Evolutionary conservation across 768 basidiomycete species (phyloP).

Genomic region (Boletus patriciae): DNA sequence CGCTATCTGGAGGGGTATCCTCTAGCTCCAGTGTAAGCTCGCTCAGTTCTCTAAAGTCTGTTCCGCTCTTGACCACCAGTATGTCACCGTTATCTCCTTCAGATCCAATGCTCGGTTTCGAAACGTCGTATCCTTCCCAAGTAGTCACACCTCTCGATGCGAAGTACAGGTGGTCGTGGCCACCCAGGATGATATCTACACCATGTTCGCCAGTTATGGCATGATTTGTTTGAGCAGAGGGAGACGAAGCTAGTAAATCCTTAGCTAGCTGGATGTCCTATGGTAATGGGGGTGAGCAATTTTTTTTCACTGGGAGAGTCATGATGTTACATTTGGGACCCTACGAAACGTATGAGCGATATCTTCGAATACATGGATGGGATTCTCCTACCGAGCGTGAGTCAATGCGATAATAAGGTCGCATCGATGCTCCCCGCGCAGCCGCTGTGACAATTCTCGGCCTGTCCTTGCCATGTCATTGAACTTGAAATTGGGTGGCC

Average conservation of each 20-base stretch:
- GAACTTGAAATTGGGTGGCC: slow-evolving; percentile 55
- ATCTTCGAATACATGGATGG: background rate
- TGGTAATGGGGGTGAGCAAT: slow-evolving; percentile 7
- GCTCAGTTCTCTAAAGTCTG: slow-evolving; percentile 86
- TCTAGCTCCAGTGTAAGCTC: slow-evolving; percentile 66
- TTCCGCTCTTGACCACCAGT: slow-evolving; percentile 81
- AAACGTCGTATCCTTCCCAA: slow-evolving; percentile 67
- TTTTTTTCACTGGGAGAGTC: background rate
- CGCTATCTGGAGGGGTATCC: slow-evolving; percentile 57
- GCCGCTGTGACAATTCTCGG: slow-evolving; percentile 63
- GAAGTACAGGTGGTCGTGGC: slow-evolving; percentile 87
- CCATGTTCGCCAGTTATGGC: slow-evolving; percentile 62
- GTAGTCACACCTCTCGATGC: slow-evolving; percentile 60
- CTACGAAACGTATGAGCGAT: slow-evolving; percentile 18
- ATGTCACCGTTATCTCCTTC: slow-evolving; percentile 73
- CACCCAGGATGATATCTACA: slow-evolving; percentile 80
- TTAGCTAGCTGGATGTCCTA: slow-evolving; percentile 76
- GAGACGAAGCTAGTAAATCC: slow-evolving; percentile 58
- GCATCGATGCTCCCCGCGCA: slow-evolving; percentile 71
- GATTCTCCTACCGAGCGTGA: slow-evolving; percentile 61
- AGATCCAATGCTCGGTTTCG: slow-evolving; percentile 55
- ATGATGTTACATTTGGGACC: slow-evolving; percentile 29
- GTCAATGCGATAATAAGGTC: slow-evolving; percentile 87
- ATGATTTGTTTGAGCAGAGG: slow-evolving; percentile 45
- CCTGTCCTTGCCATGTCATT: slow-evolving; percentile 73